Conservation (phyloP, 1,139 yeast genomes). For the Yarrowia galli region DNA sequence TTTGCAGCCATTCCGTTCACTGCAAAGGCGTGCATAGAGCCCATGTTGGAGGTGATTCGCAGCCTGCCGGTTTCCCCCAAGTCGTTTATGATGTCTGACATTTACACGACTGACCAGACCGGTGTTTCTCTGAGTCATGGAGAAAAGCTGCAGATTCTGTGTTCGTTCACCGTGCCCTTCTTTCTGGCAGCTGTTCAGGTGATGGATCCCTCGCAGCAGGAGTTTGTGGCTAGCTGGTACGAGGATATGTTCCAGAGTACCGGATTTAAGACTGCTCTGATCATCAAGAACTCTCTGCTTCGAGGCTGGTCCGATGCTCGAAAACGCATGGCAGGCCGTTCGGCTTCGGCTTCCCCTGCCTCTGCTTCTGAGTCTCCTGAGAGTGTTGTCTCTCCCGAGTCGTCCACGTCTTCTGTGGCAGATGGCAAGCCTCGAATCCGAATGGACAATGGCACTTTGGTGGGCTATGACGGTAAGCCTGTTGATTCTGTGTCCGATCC, state of each 20-base stretch:
- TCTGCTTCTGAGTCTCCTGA: constrained; percentile 17
- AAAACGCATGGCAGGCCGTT: constrained; percentile 1
- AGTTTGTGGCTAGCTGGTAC: constrained; percentile 14
- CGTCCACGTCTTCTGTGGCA: neutral
- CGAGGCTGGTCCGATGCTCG: constrained; percentile 24
- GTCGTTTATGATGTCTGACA: constrained; percentile 4
- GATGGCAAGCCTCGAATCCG: constrained; percentile 9
- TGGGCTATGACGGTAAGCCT: constrained; percentile 19
- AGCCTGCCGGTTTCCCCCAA: constrained; percentile 8
- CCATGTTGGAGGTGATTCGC: constrained; percentile 28
- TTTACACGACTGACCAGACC: constrained; percentile 21
- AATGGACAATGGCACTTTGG: neutral
- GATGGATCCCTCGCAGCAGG: constrained; percentile 23
- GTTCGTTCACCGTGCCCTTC: constrained; percentile 26
- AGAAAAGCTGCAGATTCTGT: constrained; percentile 22
- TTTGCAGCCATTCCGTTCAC: constrained; percentile 31
- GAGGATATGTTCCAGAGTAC: constrained; percentile 21
- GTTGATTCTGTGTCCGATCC: constrained; percentile 18
- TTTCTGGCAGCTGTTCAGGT: constrained; percentile 18
- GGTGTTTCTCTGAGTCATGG: constrained; percentile 9
- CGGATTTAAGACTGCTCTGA: constrained; percentile 16
- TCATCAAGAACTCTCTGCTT: constrained; percentile 24
- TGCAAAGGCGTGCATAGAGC: constrained; percentile 14
- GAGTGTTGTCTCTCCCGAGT: neutral
- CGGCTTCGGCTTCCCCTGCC: constrained; percentile 16